Evolutionary conservation across 192 early-diverging fungal species (phyloP), one percentile per base, ranked within the genome.

Genomic region (Funneliformis mosseae): DNA sequence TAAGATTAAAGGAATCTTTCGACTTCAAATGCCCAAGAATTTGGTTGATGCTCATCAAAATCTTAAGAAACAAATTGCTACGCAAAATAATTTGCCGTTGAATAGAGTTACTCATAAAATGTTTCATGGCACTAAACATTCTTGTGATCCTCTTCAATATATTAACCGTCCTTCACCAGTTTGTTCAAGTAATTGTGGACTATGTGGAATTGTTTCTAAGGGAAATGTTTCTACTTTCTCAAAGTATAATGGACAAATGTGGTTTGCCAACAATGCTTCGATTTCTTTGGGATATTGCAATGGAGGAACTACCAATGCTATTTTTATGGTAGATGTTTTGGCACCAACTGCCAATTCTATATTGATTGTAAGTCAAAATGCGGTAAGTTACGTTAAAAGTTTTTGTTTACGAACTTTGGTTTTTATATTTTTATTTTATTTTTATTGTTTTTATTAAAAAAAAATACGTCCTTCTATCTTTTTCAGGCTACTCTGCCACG

Each of bases 11-110:
- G 75, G 38, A 23, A 77, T 77, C 11, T 25, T 77, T 21, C 8
- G 59, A 8, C 5, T 77, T 28, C 59, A 77, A 77, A 77, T 77
- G 75, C 60, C 75, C 23, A 42, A 60, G 25, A 9, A 18, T n/a
- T 62, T 77, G 12, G 61, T 42, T 21, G 59, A 77, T 4, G 75
- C 55, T 6, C 75, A 77, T 77, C n/a, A 28, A 25, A 21, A 1
- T 1, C 8, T n/a, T 5, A 61, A 43, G 1, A 43, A 77, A 43
- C 21, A 39, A 61, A n/a, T 28, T 10, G 60, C 68, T 42, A 10
- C 25, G 16, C 42, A 46, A 73, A 16, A 3, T 7, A 5, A 12
- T 41, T 1, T 27, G 27, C 16, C 43, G 1, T n/a, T n/a, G 9
- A 39, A 33, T n/a, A 14, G 0, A 0, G 5, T 70, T 5, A 73